Evolutionary conservation across 2,329 filamentous ascomycete genomes (phyloP).

Genomic region (Fusarium brachygibbosum): DNA sequence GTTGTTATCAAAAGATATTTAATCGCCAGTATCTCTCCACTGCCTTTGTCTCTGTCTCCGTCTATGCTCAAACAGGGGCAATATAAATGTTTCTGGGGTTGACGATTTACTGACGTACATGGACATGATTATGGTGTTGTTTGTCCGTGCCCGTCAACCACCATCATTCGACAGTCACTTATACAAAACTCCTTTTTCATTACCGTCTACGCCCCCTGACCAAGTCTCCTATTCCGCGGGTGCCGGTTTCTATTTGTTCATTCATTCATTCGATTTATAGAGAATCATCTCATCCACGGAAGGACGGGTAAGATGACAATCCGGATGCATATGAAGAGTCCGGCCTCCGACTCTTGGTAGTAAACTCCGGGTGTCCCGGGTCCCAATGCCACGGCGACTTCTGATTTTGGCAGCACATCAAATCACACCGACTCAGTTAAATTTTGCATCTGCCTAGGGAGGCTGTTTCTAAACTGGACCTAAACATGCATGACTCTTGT

Average conservation of each 20-base stretch:
- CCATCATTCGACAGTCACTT: conserved; percentile 33
- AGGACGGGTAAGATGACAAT: conserved; percentile 18
- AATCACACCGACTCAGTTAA: not conserved
- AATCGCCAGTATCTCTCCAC: conserved; percentile 4
- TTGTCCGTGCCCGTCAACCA: conserved; percentile 29
- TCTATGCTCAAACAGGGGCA: conserved; percentile 7
- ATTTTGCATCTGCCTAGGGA: not conserved
- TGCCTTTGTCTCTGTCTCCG: not conserved
- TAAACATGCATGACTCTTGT: not conserved
- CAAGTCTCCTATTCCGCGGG: conserved; percentile 1
- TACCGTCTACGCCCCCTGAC: conserved; percentile 7
- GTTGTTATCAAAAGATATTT: conserved; percentile 8
- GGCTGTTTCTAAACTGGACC: not conserved
- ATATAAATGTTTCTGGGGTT: not conserved
- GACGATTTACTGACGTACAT: conserved; percentile 11
- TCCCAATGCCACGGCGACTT: not conserved
- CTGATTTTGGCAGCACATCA: not conserved
- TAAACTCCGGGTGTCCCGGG: conserved; percentile 22
- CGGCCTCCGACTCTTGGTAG: conserved; percentile 17
- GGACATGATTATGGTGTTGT: conserved; percentile 45
- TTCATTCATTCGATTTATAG: not conserved
- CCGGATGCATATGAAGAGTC: conserved; percentile 8
- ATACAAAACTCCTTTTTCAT: conserved; percentile 4
- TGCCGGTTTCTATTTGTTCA: not conserved
- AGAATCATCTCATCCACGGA: conserved; percentile 5